A percentile compares a stretch with the other conserved stretches of the same genome.
phyloP scores from a whole-genome alignment of 345 rosid genomes.

The Ceriops decandra region DNA sequence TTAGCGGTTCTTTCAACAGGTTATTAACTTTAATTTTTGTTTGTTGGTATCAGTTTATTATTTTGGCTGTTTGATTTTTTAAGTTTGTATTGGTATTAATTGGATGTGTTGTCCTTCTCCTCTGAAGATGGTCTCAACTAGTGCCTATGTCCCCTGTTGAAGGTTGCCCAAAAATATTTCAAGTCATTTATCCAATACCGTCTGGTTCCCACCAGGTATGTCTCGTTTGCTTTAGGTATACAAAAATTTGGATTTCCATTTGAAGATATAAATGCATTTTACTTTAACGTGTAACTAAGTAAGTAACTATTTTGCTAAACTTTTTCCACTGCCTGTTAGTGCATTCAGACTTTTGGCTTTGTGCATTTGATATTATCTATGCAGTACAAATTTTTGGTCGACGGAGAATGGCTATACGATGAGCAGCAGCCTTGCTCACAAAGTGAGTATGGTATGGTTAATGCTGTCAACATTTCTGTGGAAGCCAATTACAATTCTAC shows the following conservation, averaged over 20 bases:
- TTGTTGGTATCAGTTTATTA: not conserved
- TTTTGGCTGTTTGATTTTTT: not conserved
- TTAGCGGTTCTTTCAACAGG: constrained; percentile 34
- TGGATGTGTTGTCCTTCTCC: not conserved
- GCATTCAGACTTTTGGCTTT: not conserved
- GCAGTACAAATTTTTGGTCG: constrained; percentile 33
- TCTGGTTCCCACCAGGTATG: constrained; percentile 29
- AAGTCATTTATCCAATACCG: constrained; percentile 20
- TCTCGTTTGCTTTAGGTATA: not conserved
- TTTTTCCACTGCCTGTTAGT: too few species aligned
- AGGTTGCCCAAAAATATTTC: constrained; percentile 29
- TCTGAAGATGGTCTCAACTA: constrained; percentile 30
- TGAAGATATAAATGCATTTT: too few species aligned
- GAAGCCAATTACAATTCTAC: constrained; percentile 21
- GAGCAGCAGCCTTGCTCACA: constrained; percentile 20
- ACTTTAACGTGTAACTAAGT: too few species aligned
- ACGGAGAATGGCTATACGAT: constrained; percentile 34
- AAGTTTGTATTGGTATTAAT: not conserved
- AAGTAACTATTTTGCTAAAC: too few species aligned
- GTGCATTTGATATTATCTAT: not conserved
- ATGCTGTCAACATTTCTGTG: constrained; percentile 11
- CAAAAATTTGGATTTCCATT: not conserved
- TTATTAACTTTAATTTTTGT: not conserved
- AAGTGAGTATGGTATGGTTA: constrained; percentile 26
- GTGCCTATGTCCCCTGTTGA: constrained; percentile 32